A percentile compares a stretch with the other conserved stretches of the same genome.
phyloP scores from a whole-genome alignment of 257 asterid species.

The Paulownia fortunei region DNA sequence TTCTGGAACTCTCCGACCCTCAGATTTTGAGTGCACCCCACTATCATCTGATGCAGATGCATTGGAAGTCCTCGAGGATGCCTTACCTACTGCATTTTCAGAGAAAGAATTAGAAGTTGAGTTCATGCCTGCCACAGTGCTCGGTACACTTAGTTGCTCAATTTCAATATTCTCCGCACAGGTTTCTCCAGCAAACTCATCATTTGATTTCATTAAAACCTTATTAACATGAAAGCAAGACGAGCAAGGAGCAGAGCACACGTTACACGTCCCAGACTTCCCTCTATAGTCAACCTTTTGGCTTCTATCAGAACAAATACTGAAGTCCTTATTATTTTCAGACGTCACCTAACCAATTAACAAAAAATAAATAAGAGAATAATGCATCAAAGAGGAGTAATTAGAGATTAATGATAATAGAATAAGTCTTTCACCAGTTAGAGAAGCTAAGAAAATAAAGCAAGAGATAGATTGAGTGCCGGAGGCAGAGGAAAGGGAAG shows the following conservation, averaged over 20 bases:
- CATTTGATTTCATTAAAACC: slow-evolving; percentile 59
- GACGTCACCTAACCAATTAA: slow-evolving; percentile 56
- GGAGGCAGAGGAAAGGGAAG: slow-evolving; percentile 9
- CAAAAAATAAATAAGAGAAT: slow-evolving; percentile 1
- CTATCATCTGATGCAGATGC: slow-evolving; percentile 57
- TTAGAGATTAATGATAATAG: slow-evolving; percentile 5
- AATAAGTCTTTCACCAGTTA: slow-evolving; percentile 18
- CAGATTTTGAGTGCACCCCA: slow-evolving; percentile 51
- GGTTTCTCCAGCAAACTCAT: slow-evolving; percentile 68
- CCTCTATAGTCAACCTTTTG: slow-evolving; percentile 39
- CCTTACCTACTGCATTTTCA: slow-evolving; percentile 57
- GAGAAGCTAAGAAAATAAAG: slow-evolving; percentile 11
- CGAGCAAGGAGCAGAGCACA: slow-evolving; percentile 75
- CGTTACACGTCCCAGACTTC: slow-evolving; percentile 63
- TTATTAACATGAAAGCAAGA: slow-evolving; percentile 67
- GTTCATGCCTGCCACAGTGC: slow-evolving; percentile 50
- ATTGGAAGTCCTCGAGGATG: slow-evolving; percentile 53
- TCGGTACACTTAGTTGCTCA: slow-evolving; percentile 52
- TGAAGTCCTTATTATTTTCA: slow-evolving; percentile 42
- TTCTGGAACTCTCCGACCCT: slow-evolving; percentile 49
- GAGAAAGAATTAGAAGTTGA: slow-evolving; percentile 59
- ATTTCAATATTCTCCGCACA: slow-evolving; percentile 55
- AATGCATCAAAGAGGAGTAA: slow-evolving; percentile 13
- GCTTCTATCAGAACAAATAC: slow-evolving; percentile 42
- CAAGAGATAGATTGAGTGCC: neutral